phyloP scores from a whole-genome alignment of 306 rosid genomes.

The Citrullus colocynthis region DNA sequence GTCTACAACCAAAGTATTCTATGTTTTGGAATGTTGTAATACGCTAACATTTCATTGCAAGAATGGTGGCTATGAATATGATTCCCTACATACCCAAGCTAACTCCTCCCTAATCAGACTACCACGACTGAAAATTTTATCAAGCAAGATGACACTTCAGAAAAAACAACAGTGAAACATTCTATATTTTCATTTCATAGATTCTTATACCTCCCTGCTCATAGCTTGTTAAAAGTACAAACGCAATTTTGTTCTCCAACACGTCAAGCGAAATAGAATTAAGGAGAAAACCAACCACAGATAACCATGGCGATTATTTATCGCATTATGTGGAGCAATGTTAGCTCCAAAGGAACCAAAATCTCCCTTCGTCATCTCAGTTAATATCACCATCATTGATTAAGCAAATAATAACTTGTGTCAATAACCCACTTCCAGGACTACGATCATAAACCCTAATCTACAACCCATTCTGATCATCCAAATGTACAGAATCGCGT shows the following conservation, averaged over 20 bases:
- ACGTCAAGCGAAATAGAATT: background rate
- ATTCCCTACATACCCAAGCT: background rate
- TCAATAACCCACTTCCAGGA: background rate
- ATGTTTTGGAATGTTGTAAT: no score
- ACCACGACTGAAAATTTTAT: background rate
- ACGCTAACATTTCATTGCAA: background rate
- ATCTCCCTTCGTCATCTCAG: background rate
- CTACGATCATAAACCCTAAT: background rate
- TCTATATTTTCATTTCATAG: background rate
- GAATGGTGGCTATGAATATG: background rate
- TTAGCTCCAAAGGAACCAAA: background rate
- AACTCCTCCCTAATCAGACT: background rate
- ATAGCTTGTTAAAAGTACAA: background rate
- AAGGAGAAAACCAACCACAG: background rate
- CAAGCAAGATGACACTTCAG: background rate
- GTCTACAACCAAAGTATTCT: background rate
- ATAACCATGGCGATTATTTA: background rate
- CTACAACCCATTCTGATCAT: background rate
- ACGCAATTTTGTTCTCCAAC: background rate
- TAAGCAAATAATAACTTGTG: background rate
- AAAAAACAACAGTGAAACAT: background rate
- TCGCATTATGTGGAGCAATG: background rate
- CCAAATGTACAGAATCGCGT: background rate
- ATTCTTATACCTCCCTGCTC: background rate
- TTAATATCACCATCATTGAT: background rate